Evolutionary conservation across 495 filamentous ascomycete species (phyloP), one percentile per base, ranked within the genome.

Genomic region (Penicillium atrosanguineum): DNA sequence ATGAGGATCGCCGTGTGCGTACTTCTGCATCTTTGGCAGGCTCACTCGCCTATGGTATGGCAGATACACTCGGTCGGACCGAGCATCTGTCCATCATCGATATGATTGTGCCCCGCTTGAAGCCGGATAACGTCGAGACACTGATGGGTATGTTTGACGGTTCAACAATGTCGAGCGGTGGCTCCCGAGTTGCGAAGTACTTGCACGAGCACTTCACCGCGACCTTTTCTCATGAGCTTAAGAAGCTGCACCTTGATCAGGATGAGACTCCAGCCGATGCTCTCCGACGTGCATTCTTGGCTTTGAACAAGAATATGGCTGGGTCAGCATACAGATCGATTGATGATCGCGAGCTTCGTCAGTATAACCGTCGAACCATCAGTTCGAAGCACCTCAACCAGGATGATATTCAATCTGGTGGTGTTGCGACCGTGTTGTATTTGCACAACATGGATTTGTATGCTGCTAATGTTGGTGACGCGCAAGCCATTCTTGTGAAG

Each of bases 51-150:
- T 99, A 97, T 66, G 94, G 94, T 40, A 97, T 99, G 95, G 93
- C 94, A 36, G 94, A 99, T 70, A 91, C 87, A n/a, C 76, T 99
- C 3, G 94, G 94, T 15, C 87, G 81, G 58, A 91, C 90, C 60
- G 91, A 97, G 63, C 94, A 99, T 68, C 69, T 99, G 7, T 97
- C 95, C 9, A 96, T 91, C n/a, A 88, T 97, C 41, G 94, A 99
- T 70, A 87, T 99, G 77, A 91, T 97, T 38, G 89, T 97, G 28
- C 95, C 95, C 1, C 85, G 89, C 21, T 88, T 97, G 65, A 89
- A 90, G 62, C 91, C 89, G n/a, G 88, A 87, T 44, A 90, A 96
- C 55, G 85, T 89, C 46, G 91, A 97, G 65, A 94, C 87, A 14
- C 76, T 99, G 36, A 71, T 97, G 36, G 94, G 94, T 2, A 83